These are phyloP conservation scores for Hypoxylon sp. DNA, from an alignment of 2,329 filamentous ascomycete species.

Conservation along the genomic window DNA sequence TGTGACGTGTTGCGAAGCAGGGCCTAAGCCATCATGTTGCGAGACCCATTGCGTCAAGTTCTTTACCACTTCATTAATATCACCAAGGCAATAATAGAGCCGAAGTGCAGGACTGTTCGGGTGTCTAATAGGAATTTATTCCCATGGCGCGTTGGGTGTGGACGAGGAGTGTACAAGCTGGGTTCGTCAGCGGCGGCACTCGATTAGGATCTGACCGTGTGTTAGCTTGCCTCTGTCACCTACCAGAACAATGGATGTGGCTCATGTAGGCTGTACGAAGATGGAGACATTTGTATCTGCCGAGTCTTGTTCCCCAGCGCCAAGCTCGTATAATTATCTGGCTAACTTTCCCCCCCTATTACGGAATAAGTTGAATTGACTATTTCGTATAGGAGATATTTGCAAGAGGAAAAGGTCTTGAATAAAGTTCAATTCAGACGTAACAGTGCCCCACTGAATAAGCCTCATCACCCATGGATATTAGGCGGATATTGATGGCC, in stretches of 20 bases:
- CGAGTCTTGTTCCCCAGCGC: constrained; percentile 7
- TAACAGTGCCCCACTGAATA: constrained; percentile 1
- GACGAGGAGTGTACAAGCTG: too few species aligned
- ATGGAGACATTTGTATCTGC: constrained; percentile 5
- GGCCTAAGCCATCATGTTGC: constrained; percentile 1
- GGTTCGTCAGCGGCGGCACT: constrained; percentile 17
- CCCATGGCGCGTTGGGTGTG: constrained; percentile 3
- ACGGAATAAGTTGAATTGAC: background rate
- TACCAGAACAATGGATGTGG: background rate
- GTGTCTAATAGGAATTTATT: constrained; percentile 11
- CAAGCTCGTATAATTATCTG: background rate
- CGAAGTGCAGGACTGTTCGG: constrained; percentile 6
- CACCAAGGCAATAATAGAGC: background rate
- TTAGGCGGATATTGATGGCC: constrained; percentile 18
- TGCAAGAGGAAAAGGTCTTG: too few species aligned
- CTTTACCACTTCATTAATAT: background rate
- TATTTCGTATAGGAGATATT: background rate
- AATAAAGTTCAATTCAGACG: constrained; percentile 1
- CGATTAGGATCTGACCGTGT: constrained; percentile 21
- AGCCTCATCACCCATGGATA: constrained; percentile 2
- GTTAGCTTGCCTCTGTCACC: background rate
- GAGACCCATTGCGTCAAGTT: constrained; percentile 18
- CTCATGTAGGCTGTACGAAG: background rate
- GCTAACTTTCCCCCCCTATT: background rate
- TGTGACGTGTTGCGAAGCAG: constrained; percentile 17